phyloP scores from a whole-genome alignment of 1,284 basidiomycete species.

The Trichosporon coremiiforme region DNA sequence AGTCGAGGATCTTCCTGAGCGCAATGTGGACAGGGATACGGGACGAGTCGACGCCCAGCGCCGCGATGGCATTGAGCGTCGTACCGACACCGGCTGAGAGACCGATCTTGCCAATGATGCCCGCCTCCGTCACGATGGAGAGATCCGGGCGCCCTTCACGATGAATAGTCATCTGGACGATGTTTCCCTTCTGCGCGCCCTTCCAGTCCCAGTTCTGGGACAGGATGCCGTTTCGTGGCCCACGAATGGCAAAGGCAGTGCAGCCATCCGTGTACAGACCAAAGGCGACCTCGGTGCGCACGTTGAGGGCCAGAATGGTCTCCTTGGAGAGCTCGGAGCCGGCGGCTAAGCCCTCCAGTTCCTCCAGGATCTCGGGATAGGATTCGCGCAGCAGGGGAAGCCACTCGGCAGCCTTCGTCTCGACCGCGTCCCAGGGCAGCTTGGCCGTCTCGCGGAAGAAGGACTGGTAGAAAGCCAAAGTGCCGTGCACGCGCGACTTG shows the following conservation, averaged over 20 bases:
- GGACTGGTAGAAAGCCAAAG: conserved; percentile 30
- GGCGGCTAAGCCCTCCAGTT: conserved; percentile 31
- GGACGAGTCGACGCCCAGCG: conserved; percentile 28
- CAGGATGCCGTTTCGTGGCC: conserved; percentile 20
- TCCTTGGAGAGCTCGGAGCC: conserved; percentile 20
- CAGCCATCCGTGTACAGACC: conserved; percentile 31
- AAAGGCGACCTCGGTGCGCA: conserved; percentile 34
- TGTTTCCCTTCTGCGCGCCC: conserved; percentile 23
- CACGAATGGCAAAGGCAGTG: conserved; percentile 23
- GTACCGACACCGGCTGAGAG: conserved; percentile 29
- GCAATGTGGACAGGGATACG: conserved; percentile 30
- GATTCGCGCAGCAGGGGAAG: conserved; percentile 24
- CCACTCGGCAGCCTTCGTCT: conserved; percentile 26
- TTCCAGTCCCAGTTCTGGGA: conserved; percentile 36
- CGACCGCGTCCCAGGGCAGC: conserved; percentile 28
- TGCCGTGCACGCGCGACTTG: conserved; percentile 25
- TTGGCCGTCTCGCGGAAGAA: conserved; percentile 29
- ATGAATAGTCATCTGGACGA: conserved; percentile 25
- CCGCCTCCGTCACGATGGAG: conserved; percentile 31
- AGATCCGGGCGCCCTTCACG: conserved; percentile 12
- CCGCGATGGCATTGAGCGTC: conserved; percentile 30
- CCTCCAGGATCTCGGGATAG: conserved; percentile 29
- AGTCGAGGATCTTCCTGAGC: conserved; percentile 29
- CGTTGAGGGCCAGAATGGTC: conserved; percentile 29
- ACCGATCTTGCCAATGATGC: conserved; percentile 35